A percentile compares a stretch with the other conserved stretches of the same genome.
Evolutionary conservation across 495 filamentous ascomycete genomes (phyloP).

Genomic region (Lentithecium fluviatile): DNA sequence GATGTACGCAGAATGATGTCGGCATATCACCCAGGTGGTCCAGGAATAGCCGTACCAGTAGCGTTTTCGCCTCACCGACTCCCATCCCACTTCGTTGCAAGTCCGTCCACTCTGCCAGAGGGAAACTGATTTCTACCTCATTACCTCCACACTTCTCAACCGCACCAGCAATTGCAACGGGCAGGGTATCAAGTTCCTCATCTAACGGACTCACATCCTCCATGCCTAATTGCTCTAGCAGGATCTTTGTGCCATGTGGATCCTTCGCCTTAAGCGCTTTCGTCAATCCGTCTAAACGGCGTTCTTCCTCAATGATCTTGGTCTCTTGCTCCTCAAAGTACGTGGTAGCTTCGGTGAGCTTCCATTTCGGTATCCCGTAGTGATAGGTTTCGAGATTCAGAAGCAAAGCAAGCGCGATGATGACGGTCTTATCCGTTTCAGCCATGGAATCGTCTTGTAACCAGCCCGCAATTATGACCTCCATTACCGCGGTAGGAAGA

Average conservation of each 20-base stretch:
- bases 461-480: constrained; percentile 16
- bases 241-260: constrained; percentile 22
- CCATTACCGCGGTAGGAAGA: not conserved
- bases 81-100: constrained; percentile 26
- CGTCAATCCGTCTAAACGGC: constrained; percentile 13
- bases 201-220: constrained; percentile 24
- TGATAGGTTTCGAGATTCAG: constrained; percentile 14
- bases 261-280: constrained; percentile 21
- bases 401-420: constrained; percentile 11
- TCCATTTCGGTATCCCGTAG: constrained; percentile 6
- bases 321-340: constrained; percentile 13
- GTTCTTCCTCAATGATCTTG: constrained; percentile 21
- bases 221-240: constrained; percentile 25
- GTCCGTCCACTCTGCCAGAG: constrained; percentile 18
- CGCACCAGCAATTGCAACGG: constrained; percentile 17
- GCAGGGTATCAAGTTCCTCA: constrained; percentile 29
- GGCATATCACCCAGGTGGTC: constrained; percentile 7
- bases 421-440: constrained; percentile 13
- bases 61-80: constrained; percentile 14
- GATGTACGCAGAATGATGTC: constrained; percentile 36
- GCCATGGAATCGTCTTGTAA: constrained; percentile 9
- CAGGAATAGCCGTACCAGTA: constrained; percentile 20
- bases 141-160: constrained; percentile 25
- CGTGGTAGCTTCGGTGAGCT: constrained; percentile 12
- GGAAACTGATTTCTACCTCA: constrained; percentile 36